These are phyloP conservation scores for Ophiostoma ips DNA, from an alignment of 2,329 filamentous ascomycete species.

Conservation along the genomic window DNA sequence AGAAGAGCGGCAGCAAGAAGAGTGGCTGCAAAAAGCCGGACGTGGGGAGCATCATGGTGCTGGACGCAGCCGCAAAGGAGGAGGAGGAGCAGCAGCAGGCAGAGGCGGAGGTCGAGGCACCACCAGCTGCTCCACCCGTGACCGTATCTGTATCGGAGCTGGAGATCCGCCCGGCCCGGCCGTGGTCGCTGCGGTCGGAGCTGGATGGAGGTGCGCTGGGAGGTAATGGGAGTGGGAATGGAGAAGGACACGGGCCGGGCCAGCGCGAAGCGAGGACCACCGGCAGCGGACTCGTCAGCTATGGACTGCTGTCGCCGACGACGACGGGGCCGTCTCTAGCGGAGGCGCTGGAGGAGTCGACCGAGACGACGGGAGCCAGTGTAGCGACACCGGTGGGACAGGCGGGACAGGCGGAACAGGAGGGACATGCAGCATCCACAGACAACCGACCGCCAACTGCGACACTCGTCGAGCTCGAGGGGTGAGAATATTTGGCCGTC, in stretches of 20 bases:
- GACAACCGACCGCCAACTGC: no score
- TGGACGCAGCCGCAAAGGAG: no score
- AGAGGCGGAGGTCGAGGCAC: no score
- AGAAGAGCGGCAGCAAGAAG: background rate
- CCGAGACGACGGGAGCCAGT: no score
- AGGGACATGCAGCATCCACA: no score
- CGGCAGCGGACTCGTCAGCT: background rate
- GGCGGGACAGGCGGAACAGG: no score
- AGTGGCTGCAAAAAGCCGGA: no score
- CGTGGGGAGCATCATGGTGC: no score
- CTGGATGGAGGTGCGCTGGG: conserved; percentile 7
- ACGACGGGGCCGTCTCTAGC: background rate
- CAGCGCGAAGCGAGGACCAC: background rate
- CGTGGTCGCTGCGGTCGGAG: conserved; percentile 15
- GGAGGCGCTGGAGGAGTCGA: background rate
- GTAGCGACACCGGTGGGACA: no score
- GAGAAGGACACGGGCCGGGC: background rate
- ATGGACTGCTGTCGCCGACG: background rate
- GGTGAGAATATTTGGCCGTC: no score
- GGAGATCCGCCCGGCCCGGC: conserved; percentile 9
- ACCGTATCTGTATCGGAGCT: conserved; percentile 10
- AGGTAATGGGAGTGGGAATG: background rate
- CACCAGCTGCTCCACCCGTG: background rate
- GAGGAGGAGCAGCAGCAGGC: no score
- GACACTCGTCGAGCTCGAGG: no score